These are phyloP conservation scores for Galium porrigens DNA, from an alignment of 305 asterid genomes.

Conservation along the genomic window DNA sequence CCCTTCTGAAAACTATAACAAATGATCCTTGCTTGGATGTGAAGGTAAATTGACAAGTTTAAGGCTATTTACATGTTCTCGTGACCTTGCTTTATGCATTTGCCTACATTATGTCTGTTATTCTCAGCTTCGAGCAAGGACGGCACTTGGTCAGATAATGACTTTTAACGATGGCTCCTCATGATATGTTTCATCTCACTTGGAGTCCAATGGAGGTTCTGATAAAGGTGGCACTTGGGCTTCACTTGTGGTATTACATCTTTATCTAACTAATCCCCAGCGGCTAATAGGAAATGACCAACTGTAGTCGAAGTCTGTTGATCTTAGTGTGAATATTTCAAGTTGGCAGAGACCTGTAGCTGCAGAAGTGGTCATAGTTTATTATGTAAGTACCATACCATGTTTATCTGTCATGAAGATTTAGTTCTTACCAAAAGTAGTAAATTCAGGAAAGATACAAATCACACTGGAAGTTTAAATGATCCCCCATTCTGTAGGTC, in stretches of 20 bases:
- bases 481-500: not conserved
- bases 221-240: constrained; percentile 20
- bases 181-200: constrained; percentile 24
- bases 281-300: not conserved
- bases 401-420: constrained; percentile 8
- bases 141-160: constrained; percentile 44
- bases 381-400: constrained; percentile 9
- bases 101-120: constrained; percentile 1
- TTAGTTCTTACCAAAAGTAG: not conserved
- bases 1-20: constrained; percentile 54
- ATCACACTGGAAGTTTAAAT: not conserved
- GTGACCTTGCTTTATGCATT: not conserved
- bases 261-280: not conserved
- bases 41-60: constrained; percentile 35
- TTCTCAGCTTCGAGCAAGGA: constrained; percentile 53
- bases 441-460: not conserved
- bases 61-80: not conserved
- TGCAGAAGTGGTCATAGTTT: constrained; percentile 6
- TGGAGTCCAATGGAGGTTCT: constrained; percentile 16
- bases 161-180: constrained; percentile 39
- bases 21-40: constrained; percentile 85
- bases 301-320: not conserved
- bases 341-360: not conserved
- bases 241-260: constrained; percentile 11
- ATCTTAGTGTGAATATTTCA: not conserved